Conservation (phyloP, 345 rosid species). For the Populus deltoides region DNA sequence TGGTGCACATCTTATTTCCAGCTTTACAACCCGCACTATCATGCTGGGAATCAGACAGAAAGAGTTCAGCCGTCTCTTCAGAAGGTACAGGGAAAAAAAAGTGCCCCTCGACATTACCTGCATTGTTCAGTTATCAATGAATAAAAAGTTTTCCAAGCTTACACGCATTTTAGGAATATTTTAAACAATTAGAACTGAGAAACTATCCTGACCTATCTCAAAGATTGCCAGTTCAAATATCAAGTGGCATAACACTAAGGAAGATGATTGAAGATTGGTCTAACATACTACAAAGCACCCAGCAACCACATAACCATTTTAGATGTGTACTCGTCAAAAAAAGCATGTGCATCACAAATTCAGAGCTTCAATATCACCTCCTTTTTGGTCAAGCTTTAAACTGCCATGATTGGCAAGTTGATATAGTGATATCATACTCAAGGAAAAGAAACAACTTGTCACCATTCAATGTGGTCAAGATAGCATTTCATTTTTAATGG, state of each 20-base stretch:
- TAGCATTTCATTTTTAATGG: too few species aligned
- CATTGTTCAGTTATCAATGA: not conserved
- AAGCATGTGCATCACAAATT: too few species aligned
- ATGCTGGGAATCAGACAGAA: constrained; percentile 26
- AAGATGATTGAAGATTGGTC: not conserved
- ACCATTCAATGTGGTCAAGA: too few species aligned
- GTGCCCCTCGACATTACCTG: constrained; percentile 30
- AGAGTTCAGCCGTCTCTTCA: constrained; percentile 37
- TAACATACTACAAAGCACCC: too few species aligned
- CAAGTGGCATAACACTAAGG: not conserved
- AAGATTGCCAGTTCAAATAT: not conserved
- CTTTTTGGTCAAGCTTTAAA: too few species aligned
- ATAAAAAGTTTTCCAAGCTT: not conserved
- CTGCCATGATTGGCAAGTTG: too few species aligned
- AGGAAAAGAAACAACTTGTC: too few species aligned
- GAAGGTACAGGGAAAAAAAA: constrained; percentile 13
- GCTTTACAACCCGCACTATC: constrained; percentile 58
- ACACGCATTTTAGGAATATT: not conserved
- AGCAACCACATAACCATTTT: too few species aligned
- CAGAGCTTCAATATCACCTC: too few species aligned
- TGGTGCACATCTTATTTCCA: constrained; percentile 57
- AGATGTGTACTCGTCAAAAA: too few species aligned
- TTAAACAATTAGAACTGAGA: not conserved
- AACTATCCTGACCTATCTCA: not conserved
- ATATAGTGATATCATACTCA: too few species aligned